A percentile compares a stretch with the other conserved stretches of the same genome.
phyloP scores from a whole-genome alignment of 768 basidiomycete species.

The Chiua virens region DNA sequence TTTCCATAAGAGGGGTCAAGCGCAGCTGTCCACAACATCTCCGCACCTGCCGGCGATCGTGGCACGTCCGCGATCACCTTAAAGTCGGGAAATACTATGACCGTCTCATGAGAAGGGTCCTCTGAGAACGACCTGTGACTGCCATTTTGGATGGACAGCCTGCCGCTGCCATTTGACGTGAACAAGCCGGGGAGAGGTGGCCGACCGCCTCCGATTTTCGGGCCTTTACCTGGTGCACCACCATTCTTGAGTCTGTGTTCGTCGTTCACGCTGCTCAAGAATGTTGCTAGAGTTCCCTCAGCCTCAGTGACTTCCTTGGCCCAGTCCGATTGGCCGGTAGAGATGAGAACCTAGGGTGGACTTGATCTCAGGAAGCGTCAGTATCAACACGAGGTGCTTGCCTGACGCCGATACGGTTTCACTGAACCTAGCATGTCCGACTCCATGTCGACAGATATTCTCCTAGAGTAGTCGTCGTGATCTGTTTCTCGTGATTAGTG shows the following conservation, averaged over 20 bases:
- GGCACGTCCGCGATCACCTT: slow-evolving; percentile 76
- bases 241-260: slow-evolving; percentile 3
- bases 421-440: slow-evolving; percentile 83
- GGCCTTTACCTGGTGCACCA: not conserved
- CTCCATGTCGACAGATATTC: slow-evolving; percentile 77
- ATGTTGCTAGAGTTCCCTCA: slow-evolving; percentile 66
- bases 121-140: slow-evolving; percentile 69
- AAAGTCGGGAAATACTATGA: slow-evolving; percentile 92
- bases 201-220: slow-evolving; percentile 4
- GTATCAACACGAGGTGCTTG: slow-evolving; percentile 27
- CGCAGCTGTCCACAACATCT: slow-evolving; percentile 62
- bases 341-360: slow-evolving; percentile 69
- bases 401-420: slow-evolving; percentile 83
- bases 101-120: slow-evolving; percentile 66
- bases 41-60: slow-evolving; percentile 61
- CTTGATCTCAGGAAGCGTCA: not conserved
- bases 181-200: slow-evolving; percentile 49
- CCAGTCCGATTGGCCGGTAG: slow-evolving; percentile 92
- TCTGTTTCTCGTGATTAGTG: slow-evolving; percentile 39
- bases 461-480: slow-evolving; percentile 71
- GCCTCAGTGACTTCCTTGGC: slow-evolving; percentile 74
- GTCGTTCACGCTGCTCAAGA: slow-evolving; percentile 36
- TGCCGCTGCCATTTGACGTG: slow-evolving; percentile 50
- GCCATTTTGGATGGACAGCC: slow-evolving; percentile 78
- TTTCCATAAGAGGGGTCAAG: slow-evolving; percentile 60